A percentile compares a stretch with the other conserved stretches of the same genome.
phyloP scores from a whole-genome alignment of 495 filamentous ascomycete genomes.

The Xylaria telfairii region DNA sequence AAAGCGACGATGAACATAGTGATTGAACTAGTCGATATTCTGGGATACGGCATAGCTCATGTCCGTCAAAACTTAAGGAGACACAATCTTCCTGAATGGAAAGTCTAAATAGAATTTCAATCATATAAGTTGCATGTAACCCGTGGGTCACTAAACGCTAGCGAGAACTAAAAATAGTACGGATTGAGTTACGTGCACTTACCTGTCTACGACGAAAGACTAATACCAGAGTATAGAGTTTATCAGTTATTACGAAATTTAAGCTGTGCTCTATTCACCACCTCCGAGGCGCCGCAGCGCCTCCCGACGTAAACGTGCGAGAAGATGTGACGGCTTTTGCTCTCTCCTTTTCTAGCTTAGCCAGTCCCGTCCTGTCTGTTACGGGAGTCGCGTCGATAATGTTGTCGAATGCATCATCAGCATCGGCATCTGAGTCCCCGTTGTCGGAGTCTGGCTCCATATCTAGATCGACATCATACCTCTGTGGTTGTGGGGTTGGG shows the following conservation, averaged over 20 bases:
- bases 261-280: slow-evolving; percentile 28
- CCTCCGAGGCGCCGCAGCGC: slow-evolving; percentile 34
- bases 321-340: slow-evolving; percentile 37
- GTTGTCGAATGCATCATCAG: slow-evolving; percentile 71
- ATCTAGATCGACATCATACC: slow-evolving; percentile 67
- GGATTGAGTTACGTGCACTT: neutral
- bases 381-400: slow-evolving; percentile 89
- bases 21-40: too few relatives aligned
- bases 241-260: neutral
- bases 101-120: neutral
- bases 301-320: slow-evolving; percentile 38
- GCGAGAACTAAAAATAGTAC: neutral
- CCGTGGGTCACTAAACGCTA: neutral
- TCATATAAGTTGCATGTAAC: too few relatives aligned
- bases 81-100: too few relatives aligned
- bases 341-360: slow-evolving; percentile 54
- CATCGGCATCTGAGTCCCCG: slow-evolving; percentile 60
- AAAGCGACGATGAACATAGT: too few relatives aligned
- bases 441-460: slow-evolving; percentile 75
- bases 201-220: neutral
- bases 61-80: too few relatives aligned
- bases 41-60: too few relatives aligned
- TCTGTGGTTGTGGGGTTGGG: slow-evolving; percentile 53
- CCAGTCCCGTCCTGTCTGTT: slow-evolving; percentile 76
- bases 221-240: neutral